phyloP scores from a whole-genome alignment of 176 grass and related monocot genomes.

The Avena atlantica region DNA sequence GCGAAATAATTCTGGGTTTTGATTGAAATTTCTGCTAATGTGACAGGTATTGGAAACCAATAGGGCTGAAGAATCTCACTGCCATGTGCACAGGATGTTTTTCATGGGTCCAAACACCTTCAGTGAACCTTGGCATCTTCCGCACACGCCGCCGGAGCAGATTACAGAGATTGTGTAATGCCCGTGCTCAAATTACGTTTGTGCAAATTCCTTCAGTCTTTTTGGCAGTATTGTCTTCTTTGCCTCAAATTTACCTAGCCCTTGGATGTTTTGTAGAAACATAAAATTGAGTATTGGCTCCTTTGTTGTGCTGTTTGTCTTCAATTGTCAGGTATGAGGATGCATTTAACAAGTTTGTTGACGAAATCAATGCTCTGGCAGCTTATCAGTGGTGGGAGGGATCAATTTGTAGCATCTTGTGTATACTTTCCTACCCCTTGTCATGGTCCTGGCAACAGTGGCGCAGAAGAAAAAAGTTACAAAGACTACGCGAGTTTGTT shows the following conservation, averaged over 20 bases:
- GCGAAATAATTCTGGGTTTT: slow-evolving; percentile 3
- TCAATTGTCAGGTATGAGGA: slow-evolving; percentile 71
- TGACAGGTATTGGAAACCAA: slow-evolving; percentile 93
- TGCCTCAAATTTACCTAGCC: slow-evolving; percentile 1
- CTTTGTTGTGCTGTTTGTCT: slow-evolving; percentile 10
- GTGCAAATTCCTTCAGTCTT: slow-evolving; percentile 14
- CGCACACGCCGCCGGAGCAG: slow-evolving; percentile 78
- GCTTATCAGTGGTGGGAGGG: slow-evolving; percentile 99
- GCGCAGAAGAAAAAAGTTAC: slow-evolving; percentile 86
- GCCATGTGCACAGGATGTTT: slow-evolving; percentile 92
- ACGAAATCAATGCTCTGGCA: slow-evolving; percentile 89
- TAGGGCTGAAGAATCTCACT: slow-evolving; percentile 91
- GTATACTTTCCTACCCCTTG: slow-evolving; percentile 80
- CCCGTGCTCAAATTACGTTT: slow-evolving; percentile 22
- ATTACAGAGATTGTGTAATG: slow-evolving; percentile 90
- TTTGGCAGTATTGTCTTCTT: slow-evolving; percentile 18
- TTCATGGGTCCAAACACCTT: slow-evolving; percentile 99
- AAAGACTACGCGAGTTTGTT: slow-evolving; percentile 93
- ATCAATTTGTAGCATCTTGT: slow-evolving; percentile 76
- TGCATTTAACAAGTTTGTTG: slow-evolving; percentile 94
- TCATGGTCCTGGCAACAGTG: slow-evolving; percentile 99
- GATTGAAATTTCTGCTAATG: slow-evolving; percentile 47
- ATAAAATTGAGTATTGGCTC: slow-evolving; percentile 5
- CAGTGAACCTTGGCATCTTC: slow-evolving; percentile 95
- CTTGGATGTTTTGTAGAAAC: slow-evolving; percentile 1